Evolutionary conservation across 768 basidiomycete genomes (phyloP).

Genomic region (Phylloporus scabripes): DNA sequence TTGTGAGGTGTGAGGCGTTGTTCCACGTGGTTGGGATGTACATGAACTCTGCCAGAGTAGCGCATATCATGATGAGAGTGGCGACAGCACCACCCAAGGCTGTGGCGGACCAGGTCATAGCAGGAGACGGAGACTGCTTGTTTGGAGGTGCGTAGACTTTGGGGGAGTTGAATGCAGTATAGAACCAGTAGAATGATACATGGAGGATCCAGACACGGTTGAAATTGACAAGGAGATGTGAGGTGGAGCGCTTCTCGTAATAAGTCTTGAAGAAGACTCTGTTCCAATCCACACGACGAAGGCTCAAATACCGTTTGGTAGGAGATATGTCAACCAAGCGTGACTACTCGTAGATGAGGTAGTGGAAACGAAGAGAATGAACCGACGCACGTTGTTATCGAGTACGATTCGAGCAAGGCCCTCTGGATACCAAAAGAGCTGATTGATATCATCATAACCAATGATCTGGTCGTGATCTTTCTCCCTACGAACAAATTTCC

Average conservation of each 20-base stretch:
- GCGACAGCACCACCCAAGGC: constrained; percentile 96
- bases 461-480: constrained; percentile 94
- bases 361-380: background rate
- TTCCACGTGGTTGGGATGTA: constrained; percentile 99
- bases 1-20: constrained; percentile 94
- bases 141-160: constrained; percentile 76
- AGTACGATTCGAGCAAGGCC: constrained; percentile 91
- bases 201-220: constrained; percentile 99
- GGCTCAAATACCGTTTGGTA: constrained; percentile 88
- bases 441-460: constrained; percentile 99
- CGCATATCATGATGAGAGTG: constrained; percentile 88
- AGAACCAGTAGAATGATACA: constrained; percentile 91
- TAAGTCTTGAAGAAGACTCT: constrained; percentile 99
- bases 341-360: constrained; percentile 44
- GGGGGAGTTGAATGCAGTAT: constrained; percentile 96
- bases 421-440: constrained; percentile 99
- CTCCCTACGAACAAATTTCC: constrained; percentile 91
- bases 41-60: constrained; percentile 90
- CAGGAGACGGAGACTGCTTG: constrained; percentile 62
- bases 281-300: constrained; percentile 90
- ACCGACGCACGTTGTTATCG: constrained; percentile 64
- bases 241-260: constrained; percentile 89
- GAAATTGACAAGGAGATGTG: constrained; percentile 96
- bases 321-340: constrained; percentile 90
- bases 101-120: constrained; percentile 93